Base-by-base conservation (phyloP, 73 alveolate species). In the Paramecium octaurelia region DNA sequence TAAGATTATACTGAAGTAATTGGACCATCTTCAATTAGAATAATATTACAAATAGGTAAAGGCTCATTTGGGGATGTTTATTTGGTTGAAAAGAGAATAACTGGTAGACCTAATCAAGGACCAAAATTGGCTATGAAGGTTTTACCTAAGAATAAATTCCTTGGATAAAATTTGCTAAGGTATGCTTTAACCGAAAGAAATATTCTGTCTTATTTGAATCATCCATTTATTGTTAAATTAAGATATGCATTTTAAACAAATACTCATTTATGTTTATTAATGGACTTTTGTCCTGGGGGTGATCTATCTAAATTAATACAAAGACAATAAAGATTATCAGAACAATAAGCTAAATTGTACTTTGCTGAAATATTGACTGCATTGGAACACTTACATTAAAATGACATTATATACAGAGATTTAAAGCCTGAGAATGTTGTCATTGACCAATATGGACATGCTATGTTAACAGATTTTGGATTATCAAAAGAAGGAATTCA, bases 271-370 rank as follows among this genome's bases (percentile, higher is more conserved):
- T 97, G 95, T 86, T 95, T 98, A 70, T 95, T 98, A 50, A 84
- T 98, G 77, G 99, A 97, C 44, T 98, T 96, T 94, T 97, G 99
- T 92, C 98, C 99, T 14, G 99, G 99, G 0, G 99, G 99, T 10
- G 99, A 98, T 83, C 92, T 98, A 44, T 97, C 98, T 4, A 96
- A 97, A 76, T 96, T 97, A 68, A 93, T 98, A n/a, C 95, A 96
- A 57, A 92, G 93, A 36, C 98, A 97, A 83, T 95, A 97, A 46
- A 92, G 95, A 48, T 94, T 96, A 68, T 90, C 96, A 42, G 99
- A 96, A 92, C 69, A 92, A 24, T 95, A 94, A 83, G 98, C 98
- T 2, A 69, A 94, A 36, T 93, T 95, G 54, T 96, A 96, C 58
- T 93, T 92, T 21, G 95, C 97, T 4, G 97, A 96, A 92, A 92